A percentile compares a stretch with the other conserved stretches of the same genome.
These are phyloP conservation scores for Mycena sp. DNA, from an alignment of 1,284 basidiomycete species.

Conservation along the genomic window DNA sequence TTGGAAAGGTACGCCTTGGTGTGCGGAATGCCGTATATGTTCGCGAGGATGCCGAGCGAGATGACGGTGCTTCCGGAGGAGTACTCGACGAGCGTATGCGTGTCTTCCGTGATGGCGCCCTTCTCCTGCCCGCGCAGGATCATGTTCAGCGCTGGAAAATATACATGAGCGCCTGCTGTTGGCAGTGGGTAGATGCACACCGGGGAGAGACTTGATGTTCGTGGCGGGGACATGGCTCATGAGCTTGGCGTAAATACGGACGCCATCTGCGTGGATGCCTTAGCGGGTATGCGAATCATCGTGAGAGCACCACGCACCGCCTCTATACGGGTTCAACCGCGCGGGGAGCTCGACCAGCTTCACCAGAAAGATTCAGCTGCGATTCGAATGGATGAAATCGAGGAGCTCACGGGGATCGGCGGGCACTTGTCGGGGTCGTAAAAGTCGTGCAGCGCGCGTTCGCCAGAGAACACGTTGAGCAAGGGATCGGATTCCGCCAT, in stretches of 20 bases:
- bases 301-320: constrained; percentile 24
- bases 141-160: not conserved
- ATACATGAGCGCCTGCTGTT: too few species aligned
- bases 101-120: not conserved
- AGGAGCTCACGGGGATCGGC: constrained; percentile 29
- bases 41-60: not conserved
- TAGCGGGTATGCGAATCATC: too few species aligned
- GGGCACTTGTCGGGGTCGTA: constrained; percentile 36
- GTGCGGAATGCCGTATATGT: not conserved
- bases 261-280: not conserved
- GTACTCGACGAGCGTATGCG: constrained; percentile 1
- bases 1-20: not conserved
- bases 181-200: too few species aligned
- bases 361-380: not conserved
- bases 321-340: constrained; percentile 31
- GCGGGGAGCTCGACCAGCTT: constrained; percentile 33
- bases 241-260: not conserved
- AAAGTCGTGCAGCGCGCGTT: constrained; percentile 32
- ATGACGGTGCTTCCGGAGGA: not conserved
- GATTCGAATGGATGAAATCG: not conserved
- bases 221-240: not conserved
- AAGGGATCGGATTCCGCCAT: constrained; percentile 32
- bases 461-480: constrained; percentile 37
- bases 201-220: not conserved
- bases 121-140: not conserved